Evolutionary conservation across 805 yeast species (phyloP), one percentile per base, ranked within the genome.

Genomic region (Nakazawaea holstii): DNA sequence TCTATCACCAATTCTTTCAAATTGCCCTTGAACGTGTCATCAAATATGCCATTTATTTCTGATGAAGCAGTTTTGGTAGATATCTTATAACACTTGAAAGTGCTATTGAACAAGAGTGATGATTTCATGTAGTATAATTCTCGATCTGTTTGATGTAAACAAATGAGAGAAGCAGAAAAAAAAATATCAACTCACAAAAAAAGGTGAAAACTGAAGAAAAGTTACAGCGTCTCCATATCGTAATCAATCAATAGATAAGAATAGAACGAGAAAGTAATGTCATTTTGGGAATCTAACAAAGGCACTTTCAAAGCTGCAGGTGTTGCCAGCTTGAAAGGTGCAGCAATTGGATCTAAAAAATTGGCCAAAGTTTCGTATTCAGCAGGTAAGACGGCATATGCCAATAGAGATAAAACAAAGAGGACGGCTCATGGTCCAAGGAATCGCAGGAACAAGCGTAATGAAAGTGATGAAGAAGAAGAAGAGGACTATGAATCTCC

Each of bases 241-340:
- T 20, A 20, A 20, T 20, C 24, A 20, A 20, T 20, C 24, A 20
- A 5, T 20, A 3, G 5, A 3, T 20, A 20, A 20, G n/a, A n/a
- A 3, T 20, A 20, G 5, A 20, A 20, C 24, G 24, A 20, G 24
- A 20, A 20, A 20, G 13, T 43, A 11, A 59, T 55, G 63, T 62
- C 68, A 56, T 74, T 73, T 49, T 74, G 79, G 79, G 72, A 70
- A 15, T 69, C 74, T 45, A 76, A 79, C 60, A 79, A 78, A 53
- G 83, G 61, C 48, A 55, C 75, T 0, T 68, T 79, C 55, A 76
- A 76, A 49, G 55, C 71, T 1, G 83, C 73, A 0, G 76, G 82
- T 2, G 53, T 63, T 6, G 70, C 79, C 20, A 72, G 79, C 0
- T 67, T 67, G 42, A 71, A 68, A 49, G 82, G 80, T 5, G 70